Percentiles rank a stretch among this genome's conserved stretches.
These are phyloP conservation scores for Hypoxylon sp. DNA, from an alignment of 2,329 filamentous ascomycete species.

Conservation along the genomic window DNA sequence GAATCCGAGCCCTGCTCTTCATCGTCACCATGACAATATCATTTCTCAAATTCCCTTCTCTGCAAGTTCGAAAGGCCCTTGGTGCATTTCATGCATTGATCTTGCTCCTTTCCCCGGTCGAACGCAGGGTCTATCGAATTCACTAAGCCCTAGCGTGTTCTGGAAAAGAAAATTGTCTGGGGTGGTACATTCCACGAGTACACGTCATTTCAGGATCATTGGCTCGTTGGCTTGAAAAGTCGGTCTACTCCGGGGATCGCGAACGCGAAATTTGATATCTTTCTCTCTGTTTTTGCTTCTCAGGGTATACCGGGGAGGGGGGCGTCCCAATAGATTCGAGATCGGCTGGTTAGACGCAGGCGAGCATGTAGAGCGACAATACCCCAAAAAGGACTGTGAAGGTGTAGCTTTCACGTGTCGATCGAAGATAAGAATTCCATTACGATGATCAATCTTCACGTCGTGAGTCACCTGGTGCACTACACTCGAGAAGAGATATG, in stretches of 20 bases:
- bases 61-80: conserved; percentile 27
- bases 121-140: conserved; percentile 38
- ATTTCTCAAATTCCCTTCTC: conserved; percentile 34
- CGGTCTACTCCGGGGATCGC: conserved; percentile 33
- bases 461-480: conserved; percentile 29
- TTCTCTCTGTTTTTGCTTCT: conserved; percentile 21
- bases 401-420: conserved; percentile 32
- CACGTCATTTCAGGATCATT: conserved; percentile 43
- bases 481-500: conserved; percentile 18
- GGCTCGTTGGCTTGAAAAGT: conserved; percentile 38
- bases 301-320: conserved; percentile 21
- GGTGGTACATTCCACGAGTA: conserved; percentile 32
- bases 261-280: conserved; percentile 31
- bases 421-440: conserved; percentile 34
- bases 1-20: conserved; percentile 15
- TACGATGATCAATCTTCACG: conserved; percentile 17
- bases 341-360: conserved; percentile 40
- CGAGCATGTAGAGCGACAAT: conserved; percentile 41
- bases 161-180: conserved; percentile 39
- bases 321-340: conserved; percentile 41
- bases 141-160: conserved; percentile 38
- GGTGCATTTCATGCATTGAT: conserved; percentile 18
- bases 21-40: conserved; percentile 14
- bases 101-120: conserved; percentile 24
- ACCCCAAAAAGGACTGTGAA: conserved; percentile 32